These are phyloP conservation scores for Claviceps africana DNA, from an alignment of 2,329 filamentous ascomycete genomes.

Conservation along the genomic window DNA sequence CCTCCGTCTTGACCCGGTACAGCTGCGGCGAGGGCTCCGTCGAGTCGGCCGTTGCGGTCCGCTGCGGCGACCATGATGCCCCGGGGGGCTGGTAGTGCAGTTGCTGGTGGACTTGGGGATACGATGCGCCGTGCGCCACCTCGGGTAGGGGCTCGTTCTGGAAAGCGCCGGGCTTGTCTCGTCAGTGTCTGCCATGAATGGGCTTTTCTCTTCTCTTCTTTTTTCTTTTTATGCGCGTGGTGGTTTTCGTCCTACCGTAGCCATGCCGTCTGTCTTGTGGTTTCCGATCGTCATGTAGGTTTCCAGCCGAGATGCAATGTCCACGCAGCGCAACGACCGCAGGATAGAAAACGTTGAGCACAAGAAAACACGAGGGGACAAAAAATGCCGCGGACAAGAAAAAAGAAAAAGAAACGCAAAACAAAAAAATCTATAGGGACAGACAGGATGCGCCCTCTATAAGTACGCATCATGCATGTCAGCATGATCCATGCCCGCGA, in stretches of 20 bases:
- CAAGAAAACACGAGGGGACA: no score
- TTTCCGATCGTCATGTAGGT: neutral
- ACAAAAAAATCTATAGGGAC: neutral
- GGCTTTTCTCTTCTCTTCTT: neutral
- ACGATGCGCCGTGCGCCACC: neutral
- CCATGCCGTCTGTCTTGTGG: neutral
- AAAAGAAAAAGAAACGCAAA: neutral
- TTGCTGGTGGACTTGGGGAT: neutral
- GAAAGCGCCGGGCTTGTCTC: no score
- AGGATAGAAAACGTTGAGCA: no score
- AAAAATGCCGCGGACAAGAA: no score
- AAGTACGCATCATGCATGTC: neutral
- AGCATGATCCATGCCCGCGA: neutral
- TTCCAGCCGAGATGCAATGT: no score
- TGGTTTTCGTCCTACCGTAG: neutral
- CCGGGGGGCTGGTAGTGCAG: neutral
- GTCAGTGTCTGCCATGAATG: neutral
- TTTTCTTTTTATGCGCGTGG: neutral
- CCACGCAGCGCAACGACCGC: no score
- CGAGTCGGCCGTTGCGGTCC: neutral
- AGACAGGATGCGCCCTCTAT: neutral
- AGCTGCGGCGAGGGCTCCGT: neutral
- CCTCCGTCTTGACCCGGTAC: neutral
- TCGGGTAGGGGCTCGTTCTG: neutral
- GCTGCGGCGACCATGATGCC: neutral